Percentiles rank a stretch among this genome's conserved stretches.
Evolutionary conservation across 1,284 basidiomycete genomes (phyloP).

Genomic region (Trametes pubescens): DNA sequence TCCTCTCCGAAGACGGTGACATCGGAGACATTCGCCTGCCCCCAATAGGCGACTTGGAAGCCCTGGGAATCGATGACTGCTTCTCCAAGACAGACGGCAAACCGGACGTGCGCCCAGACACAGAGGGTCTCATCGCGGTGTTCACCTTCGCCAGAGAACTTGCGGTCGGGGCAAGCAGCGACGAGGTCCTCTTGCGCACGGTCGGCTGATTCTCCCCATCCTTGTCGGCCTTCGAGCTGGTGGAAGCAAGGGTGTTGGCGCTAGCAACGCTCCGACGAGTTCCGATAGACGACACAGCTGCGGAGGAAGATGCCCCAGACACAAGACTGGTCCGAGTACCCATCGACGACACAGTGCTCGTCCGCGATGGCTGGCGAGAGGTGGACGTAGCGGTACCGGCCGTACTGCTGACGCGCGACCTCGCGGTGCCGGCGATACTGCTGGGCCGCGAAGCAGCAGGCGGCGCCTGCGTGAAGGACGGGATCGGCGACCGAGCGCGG

Average conservation of each 20-base stretch:
- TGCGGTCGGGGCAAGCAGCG: conserved; percentile 75
- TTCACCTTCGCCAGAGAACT: conserved; percentile 75
- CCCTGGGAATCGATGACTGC: conserved; percentile 20
- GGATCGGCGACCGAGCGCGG: conserved; percentile 41
- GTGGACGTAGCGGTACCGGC: conserved; percentile 26
- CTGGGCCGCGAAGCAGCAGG: conserved; percentile 22
- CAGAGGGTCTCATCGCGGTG: conserved; percentile 21
- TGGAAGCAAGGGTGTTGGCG: conserved; percentile 29
- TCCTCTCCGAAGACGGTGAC: conserved; percentile 43
- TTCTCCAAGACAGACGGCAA: conserved; percentile 29
- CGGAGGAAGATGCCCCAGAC: conserved; percentile 29
- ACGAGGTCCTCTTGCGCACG: conserved; percentile 51
- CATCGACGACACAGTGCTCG: conserved; percentile 48
- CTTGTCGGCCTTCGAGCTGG: conserved; percentile 24
- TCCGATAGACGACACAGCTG: conserved; percentile 50
- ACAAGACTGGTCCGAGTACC: conserved; percentile 43
- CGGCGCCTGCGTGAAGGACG: conserved; percentile 38
- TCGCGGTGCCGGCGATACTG: conserved; percentile 31
- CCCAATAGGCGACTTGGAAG: conserved; percentile 18
- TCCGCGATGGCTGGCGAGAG: conserved; percentile 39
- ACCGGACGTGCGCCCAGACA: conserved; percentile 26
- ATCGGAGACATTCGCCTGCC: conserved; percentile 46
- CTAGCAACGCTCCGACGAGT: conserved; percentile 36
- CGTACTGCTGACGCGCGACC: conserved; percentile 33
- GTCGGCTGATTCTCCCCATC: conserved; percentile 22